Percentiles rank a stretch among this genome's conserved stretches.
Conservation (phyloP, 192 early-diverging fungal genomes). For the Coemansia sp. region DNA sequence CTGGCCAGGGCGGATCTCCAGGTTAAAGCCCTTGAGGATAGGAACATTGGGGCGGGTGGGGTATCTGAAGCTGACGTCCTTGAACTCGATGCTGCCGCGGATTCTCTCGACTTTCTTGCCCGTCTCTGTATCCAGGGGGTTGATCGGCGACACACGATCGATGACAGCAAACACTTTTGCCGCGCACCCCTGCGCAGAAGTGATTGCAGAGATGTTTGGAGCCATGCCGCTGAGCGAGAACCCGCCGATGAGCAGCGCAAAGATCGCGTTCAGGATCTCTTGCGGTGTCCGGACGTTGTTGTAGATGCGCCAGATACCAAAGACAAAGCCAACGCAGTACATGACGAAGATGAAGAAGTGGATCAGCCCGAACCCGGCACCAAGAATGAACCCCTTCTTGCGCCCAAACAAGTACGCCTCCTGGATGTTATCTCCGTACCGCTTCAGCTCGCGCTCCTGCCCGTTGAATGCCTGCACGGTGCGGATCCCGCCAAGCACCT, state of each 20-base stretch:
- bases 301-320: conserved; percentile 64
- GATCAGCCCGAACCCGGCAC: conserved; percentile 69
- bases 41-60: conserved; percentile 77
- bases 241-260: conserved; percentile 82
- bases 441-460: conserved; percentile 65
- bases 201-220: conserved; percentile 71
- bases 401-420: conserved; percentile 67
- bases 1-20: conserved; percentile 71
- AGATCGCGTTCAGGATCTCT: conserved; percentile 77
- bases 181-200: conserved; percentile 75
- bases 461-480: conserved; percentile 83
- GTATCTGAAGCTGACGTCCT: conserved; percentile 79
- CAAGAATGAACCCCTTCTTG: conserved; percentile 63
- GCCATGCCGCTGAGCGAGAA: conserved; percentile 68
- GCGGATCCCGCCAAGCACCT: conserved; percentile 77
- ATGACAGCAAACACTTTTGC: conserved; percentile 77
- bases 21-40: conserved; percentile 72
- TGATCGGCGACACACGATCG: conserved; percentile 78
- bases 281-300: conserved; percentile 46
- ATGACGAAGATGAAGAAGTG: conserved; percentile 72
- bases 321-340: conserved; percentile 79
- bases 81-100: conserved; percentile 70
- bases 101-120: conserved; percentile 48
- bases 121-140: conserved; percentile 49
- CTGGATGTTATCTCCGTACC: conserved; percentile 66